Conservation (phyloP, 371 early-diverging fungal species). For the Mortierella sp. region DNA sequence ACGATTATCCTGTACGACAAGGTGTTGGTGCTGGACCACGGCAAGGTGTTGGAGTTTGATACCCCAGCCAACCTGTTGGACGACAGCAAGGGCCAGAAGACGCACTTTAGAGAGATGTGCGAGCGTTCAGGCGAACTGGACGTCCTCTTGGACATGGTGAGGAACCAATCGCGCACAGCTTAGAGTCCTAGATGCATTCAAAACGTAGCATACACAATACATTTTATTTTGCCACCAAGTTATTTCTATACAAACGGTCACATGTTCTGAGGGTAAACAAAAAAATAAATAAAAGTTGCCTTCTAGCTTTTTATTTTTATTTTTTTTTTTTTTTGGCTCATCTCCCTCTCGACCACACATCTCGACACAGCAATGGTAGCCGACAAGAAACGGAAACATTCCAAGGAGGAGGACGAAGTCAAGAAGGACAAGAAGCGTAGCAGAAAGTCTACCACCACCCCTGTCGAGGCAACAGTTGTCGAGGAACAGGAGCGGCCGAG, state of each 20-base stretch:
- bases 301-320: not conserved
- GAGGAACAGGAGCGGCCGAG: not conserved
- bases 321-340: not conserved
- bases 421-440: conserved; percentile 1
- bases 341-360: not conserved
- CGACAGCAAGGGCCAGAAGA: conserved; percentile 38
- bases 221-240: conserved; percentile 12
- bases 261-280: not conserved
- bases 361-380: conserved; percentile 17
- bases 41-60: conserved; percentile 79
- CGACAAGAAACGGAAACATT: conserved; percentile 46
- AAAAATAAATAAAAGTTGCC: too few species aligned
- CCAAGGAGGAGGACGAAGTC: conserved; percentile 22
- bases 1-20: conserved; percentile 88
- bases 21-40: conserved; percentile 75
- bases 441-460: not conserved
- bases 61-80: conserved; percentile 58
- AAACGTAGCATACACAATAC: too few species aligned
- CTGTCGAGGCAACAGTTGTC: not conserved
- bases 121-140: conserved; percentile 78
- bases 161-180: conserved; percentile 2
- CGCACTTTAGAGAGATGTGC: conserved; percentile 74
- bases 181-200: too few species aligned
- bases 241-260: not conserved
- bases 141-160: conserved; percentile 66